Percentiles rank a stretch among this genome's conserved stretches.
phyloP scores from a whole-genome alignment of 148 eudicot species.

The Beta vulgaris region DNA sequence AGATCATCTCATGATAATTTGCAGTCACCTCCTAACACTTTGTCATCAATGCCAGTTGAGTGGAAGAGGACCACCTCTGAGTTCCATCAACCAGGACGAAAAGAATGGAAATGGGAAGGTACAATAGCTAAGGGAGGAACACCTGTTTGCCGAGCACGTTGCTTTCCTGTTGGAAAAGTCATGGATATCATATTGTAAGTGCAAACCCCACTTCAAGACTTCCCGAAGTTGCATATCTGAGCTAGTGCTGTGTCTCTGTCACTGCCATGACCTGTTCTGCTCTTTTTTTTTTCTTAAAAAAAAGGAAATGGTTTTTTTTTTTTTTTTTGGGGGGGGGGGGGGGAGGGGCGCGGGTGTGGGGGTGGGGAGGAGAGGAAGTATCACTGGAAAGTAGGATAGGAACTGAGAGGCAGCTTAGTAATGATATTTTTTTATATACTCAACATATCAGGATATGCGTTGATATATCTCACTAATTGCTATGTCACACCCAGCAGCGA shows the following conservation, averaged over 20 bases:
- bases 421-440: too few relatives aligned
- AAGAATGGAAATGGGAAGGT: slow-evolving; percentile 88
- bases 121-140: slow-evolving; percentile 84
- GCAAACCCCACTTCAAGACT: background rate
- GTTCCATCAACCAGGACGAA: slow-evolving; percentile 35
- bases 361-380: background rate
- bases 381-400: background rate
- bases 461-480: too few relatives aligned
- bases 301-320: too few relatives aligned
- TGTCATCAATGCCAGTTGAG: slow-evolving; percentile 38
- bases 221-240: background rate
- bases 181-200: slow-evolving; percentile 74
- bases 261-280: background rate
- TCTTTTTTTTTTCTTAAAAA: too few relatives aligned
- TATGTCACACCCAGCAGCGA: too few relatives aligned
- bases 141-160: slow-evolving; percentile 82
- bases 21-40: slow-evolving; percentile 34
- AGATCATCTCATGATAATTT: slow-evolving; percentile 41
- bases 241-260: background rate
- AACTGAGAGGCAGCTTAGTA: too few relatives aligned
- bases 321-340: background rate
- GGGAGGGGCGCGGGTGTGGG: background rate
- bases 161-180: slow-evolving; percentile 84
- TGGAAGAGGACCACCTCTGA: slow-evolving; percentile 46
- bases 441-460: too few relatives aligned